These are phyloP conservation scores for Wickerhamomyces rabaulensis DNA, from an alignment of 805 yeast species.

Conservation along the genomic window DNA sequence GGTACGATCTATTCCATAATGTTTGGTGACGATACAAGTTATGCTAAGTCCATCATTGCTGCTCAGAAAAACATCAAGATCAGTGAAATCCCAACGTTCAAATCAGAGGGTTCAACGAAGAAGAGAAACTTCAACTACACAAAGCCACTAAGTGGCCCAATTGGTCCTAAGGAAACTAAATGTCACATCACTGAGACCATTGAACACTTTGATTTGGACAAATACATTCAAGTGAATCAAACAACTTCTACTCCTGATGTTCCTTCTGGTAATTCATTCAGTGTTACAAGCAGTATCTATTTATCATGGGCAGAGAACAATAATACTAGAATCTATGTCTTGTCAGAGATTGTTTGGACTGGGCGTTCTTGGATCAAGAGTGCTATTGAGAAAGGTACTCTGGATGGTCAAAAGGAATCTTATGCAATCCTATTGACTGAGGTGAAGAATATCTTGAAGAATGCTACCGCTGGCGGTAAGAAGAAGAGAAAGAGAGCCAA, in stretches of 20 bases:
- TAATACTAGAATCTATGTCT: conserved; percentile 45
- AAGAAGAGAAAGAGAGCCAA: conserved; percentile 14
- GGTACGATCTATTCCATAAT: conserved; percentile 56
- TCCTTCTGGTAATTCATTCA: conserved; percentile 76
- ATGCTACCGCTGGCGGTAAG: conserved; percentile 9
- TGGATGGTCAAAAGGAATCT: conserved; percentile 68
- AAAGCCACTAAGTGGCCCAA: conserved; percentile 70
- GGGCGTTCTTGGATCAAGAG: conserved; percentile 75
- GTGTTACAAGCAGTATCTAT: conserved; percentile 53
- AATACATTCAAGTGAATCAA: conserved; percentile 54
- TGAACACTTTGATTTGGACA: conserved; percentile 48
- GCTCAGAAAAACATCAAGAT: conserved; percentile 61
- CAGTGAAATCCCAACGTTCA: conserved; percentile 38
- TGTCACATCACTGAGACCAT: conserved; percentile 60
- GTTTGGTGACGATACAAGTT: conserved; percentile 56
- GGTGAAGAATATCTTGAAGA: conserved; percentile 25
- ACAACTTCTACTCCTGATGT: conserved; percentile 84
- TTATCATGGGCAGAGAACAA: conserved; percentile 62
- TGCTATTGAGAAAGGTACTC: conserved; percentile 69
- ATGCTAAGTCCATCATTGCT: conserved; percentile 40
- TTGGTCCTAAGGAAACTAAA: conserved; percentile 90
- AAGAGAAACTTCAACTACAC: conserved; percentile 57
- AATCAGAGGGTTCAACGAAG: conserved; percentile 22
- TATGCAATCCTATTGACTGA: conserved; percentile 41
- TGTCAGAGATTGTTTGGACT: conserved; percentile 63